Evolutionary conservation across 768 basidiomycete genomes (phyloP), one percentile per base, ranked within the genome.

Genomic region (Austroboletus eburneus): DNA sequence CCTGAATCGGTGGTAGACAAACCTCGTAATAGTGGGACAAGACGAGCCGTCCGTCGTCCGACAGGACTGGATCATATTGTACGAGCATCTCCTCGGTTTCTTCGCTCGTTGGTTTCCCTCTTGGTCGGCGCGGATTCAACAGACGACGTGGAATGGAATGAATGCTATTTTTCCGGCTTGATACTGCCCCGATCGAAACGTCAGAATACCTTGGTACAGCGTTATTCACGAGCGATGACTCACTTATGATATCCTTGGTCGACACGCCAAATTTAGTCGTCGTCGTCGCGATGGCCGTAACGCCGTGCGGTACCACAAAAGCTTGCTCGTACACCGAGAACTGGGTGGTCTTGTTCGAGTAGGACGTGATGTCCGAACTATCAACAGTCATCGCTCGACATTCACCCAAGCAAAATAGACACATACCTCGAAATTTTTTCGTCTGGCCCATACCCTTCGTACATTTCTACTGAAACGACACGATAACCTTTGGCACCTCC

Each of bases 261-360:
- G 90, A 79, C 50, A 97, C 90, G 1, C 95, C 94, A 52, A 84
- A 91, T 65, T 87, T 90, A 0, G 94, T 96, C 16, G 75, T 76
- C 1, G 95, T 95, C 8, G 83, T 75, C 0, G 82, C 66, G 18
- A 97, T 62, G 4, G 88, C 79, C 6, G 78, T 81, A 25, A 95
- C 73, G 3, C 73, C 83, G 46, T 78, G 69, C 1, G 88, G 83
- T 52, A 87, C 77, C 22, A 87, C 67, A 64, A 78, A 95, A 0
- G 85, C 72, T 57, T 85, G 81, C 44, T 89, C 80, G 48, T 81
- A 75, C 1, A 75, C 70, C n/a, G 75, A 74, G 30, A 88, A 61
- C 3, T 77, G 68, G 39, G 77, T 59, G 7, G 68, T 77, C 23
- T 77, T 75, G 35, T 75, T 72, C 2, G 81, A 79, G 51, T 74